phyloP scores from a whole-genome alignment of 345 rosid species.

The Bretschneidera sinensis region DNA sequence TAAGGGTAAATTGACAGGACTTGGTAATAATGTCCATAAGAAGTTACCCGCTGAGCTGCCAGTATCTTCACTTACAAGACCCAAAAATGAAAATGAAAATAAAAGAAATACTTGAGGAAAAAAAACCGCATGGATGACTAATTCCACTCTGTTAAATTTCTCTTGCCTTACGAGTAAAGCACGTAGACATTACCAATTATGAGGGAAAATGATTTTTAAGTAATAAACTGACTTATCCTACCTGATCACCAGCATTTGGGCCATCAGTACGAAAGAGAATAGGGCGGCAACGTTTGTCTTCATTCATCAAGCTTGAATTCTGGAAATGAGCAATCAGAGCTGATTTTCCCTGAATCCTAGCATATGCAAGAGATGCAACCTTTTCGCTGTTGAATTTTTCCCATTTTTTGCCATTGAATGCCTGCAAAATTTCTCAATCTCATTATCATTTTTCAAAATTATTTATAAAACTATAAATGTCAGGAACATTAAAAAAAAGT shows the following conservation, averaged over 20 bases:
- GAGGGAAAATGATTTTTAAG: too few relatives aligned
- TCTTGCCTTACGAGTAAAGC: neutral
- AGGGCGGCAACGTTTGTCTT: slow-evolving; percentile 90
- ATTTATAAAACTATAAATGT: too few relatives aligned
- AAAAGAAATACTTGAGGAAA: neutral
- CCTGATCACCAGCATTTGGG: slow-evolving; percentile 90
- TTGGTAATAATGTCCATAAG: too few relatives aligned
- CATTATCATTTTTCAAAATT: neutral
- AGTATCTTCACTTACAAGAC: too few relatives aligned
- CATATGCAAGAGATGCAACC: slow-evolving; percentile 85
- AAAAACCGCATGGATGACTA: neutral
- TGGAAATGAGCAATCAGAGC: slow-evolving; percentile 91
- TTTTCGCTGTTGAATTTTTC: slow-evolving; percentile 90
- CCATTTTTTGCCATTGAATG: slow-evolving; percentile 87
- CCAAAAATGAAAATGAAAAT: too few relatives aligned
- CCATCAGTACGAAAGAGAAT: slow-evolving; percentile 84
- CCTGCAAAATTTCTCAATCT: slow-evolving; percentile 34
- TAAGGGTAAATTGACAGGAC: too few relatives aligned
- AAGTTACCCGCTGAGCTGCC: too few relatives aligned
- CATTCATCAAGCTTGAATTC: slow-evolving; percentile 92
- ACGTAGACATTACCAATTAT: neutral
- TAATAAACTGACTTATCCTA: slow-evolving; percentile 19
- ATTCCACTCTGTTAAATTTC: too few relatives aligned
- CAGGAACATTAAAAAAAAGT: too few relatives aligned
- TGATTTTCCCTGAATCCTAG: slow-evolving; percentile 79